Evolutionary conservation across 257 asterid species (phyloP), one percentile per base, ranked within the genome.

Genomic region (Ballota nigra): DNA sequence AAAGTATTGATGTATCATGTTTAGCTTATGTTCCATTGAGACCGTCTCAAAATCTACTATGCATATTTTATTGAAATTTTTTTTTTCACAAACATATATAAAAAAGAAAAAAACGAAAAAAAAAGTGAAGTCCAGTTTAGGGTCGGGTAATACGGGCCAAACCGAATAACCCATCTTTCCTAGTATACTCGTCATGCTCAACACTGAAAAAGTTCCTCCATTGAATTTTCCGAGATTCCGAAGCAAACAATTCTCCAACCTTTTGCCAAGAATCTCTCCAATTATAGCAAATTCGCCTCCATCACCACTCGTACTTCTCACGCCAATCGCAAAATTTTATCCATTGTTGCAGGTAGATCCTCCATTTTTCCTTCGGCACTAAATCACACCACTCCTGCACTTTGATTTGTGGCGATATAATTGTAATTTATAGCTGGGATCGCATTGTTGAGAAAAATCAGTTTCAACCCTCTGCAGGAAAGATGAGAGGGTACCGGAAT

Each of bases 291-390:
- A 52, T 41, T 40, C 20, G 53, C 71, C 82, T 18, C 72, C 63
- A 8, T 36, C 15, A 31, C 20, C 65, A 34, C 8, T 33, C 40
- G 38, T 51, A 31, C n/a, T 77, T 77, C 40, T 29, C 75, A 74
- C 52, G 52, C 63, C 75, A 57, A 10, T 52, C 49, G 31, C 62
- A 20, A 45, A 24, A 6, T 60, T 28, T n/a, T 45, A 2, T 49
- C 43, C 7, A 66, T 60, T 69, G 60, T 59, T 74, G 40, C 61
- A 36, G 55, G 60, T 55, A 51, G 73, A 26, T 68, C 76, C 75
- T 53, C 77, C 24, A 18, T 29, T 38, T 62, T 45, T n/a, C 78
- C 41, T 72, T 76, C 63, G 64, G 72, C 58, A 59, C 69, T 80
- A 53, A 13, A 36, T 59, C 34, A 6, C 66, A 20, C 33, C 22